A percentile compares a stretch with the other conserved stretches of the same genome.
phyloP scores from a whole-genome alignment of 2,329 filamentous ascomycete species.

The Colletotrichum sp. region DNA sequence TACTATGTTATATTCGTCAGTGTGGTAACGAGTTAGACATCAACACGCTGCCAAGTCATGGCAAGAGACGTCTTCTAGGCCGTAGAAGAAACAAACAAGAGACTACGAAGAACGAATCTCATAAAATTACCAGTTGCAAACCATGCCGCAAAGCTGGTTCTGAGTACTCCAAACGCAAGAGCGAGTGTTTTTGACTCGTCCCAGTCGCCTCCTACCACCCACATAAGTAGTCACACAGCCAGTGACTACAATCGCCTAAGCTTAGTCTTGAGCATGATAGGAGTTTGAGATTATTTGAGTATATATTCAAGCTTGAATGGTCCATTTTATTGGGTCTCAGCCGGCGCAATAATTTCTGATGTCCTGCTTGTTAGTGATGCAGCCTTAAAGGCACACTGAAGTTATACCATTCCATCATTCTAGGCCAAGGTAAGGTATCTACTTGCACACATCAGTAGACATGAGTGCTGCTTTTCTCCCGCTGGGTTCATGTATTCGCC shows the following conservation, averaged over 20 bases:
- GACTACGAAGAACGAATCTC: neutral
- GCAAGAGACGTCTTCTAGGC: neutral
- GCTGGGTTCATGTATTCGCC: neutral
- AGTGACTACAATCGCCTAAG: fast-evolving
- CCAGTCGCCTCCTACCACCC: neutral
- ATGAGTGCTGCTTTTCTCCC: fast-evolving
- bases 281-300: fast-evolving
- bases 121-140: neutral
- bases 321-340: fast-evolving
- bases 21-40: neutral
- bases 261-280: fast-evolving
- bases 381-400: neutral
- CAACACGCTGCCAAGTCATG: neutral
- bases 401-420: fast-evolving
- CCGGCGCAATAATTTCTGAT: no score
- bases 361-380: no score
- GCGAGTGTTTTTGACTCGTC: neutral
- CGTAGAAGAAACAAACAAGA: neutral
- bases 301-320: neutral
- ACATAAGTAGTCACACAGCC: neutral
- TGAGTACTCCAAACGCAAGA: neutral
- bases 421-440: fast-evolving
- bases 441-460: fast-evolving
- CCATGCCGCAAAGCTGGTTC: neutral
- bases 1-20: neutral